Percentiles rank a stretch among this genome's conserved stretches.
Conservation (phyloP, 257 asterid species). For the Anisodus tanguticus region DNA sequence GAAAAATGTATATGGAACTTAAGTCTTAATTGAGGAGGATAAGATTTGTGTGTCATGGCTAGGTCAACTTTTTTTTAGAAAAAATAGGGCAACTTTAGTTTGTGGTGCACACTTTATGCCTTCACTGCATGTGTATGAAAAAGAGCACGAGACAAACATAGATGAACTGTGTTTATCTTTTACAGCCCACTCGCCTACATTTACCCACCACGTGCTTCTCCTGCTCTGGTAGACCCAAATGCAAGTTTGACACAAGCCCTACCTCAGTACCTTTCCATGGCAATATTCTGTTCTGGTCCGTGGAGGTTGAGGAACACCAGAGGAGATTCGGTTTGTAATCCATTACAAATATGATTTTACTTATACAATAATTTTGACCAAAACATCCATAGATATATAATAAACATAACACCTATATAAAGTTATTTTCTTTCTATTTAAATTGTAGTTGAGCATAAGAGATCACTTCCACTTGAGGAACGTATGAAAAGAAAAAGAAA, state of each 20-base stretch:
- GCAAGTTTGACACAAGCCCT: neutral
- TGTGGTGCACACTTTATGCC: neutral
- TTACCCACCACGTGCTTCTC: constrained; percentile 39
- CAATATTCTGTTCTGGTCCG: too few species aligned
- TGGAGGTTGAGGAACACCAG: neutral
- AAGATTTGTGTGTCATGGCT: neutral
- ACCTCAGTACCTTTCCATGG: neutral
- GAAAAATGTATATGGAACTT: neutral
- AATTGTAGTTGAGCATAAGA: neutral
- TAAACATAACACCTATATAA: too few species aligned
- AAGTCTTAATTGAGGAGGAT: neutral
- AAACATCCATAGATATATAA: too few species aligned
- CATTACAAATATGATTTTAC: neutral
- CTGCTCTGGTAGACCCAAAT: neutral
- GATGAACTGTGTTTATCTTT: constrained; percentile 34
- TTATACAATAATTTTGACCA: too few species aligned
- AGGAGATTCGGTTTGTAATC: neutral
- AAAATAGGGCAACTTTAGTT: neutral
- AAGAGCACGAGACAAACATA: constrained; percentile 42
- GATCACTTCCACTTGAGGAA: too few species aligned
- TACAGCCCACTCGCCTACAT: constrained; percentile 43
- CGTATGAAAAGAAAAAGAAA: too few species aligned
- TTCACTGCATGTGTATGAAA: neutral
- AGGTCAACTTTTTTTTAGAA: neutral
- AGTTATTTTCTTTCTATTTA: neutral